Base-by-base conservation (phyloP, 176 grass and related monocot genomes). In the Oryza meridionalis region DNA sequence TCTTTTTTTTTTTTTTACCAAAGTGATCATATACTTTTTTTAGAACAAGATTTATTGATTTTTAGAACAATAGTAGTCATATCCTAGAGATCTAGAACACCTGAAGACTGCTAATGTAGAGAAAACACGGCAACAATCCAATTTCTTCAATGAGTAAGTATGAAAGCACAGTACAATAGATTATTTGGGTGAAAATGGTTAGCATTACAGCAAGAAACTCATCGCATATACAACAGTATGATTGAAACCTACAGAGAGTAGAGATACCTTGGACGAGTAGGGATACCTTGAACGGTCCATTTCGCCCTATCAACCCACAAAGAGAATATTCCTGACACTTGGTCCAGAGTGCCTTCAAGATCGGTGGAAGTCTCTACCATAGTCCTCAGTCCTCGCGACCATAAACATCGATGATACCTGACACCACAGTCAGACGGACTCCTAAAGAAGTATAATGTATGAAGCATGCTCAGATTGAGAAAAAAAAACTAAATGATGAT, bases 251-350 rank as follows among this genome's bases (percentile, higher is more conserved):
- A 77, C 0, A 11, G 43, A 33, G 77, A 37, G 35, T 69, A 83
- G 16, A 5, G 53, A 44, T 72, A 82, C 40, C 38, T 45, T 24
- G 69, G 40, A 61, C 9, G 61, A 46, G 33, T 68, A 78, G 16
- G 49, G 53, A 44, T 72, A 82, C 42, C 70, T 47, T 26, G 70
- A 19, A 62, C 50, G 63, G 10, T 65, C 79, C 31, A 65, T 82
- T 70, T 72, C 8, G 24, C 13, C 65, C 50, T 71, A 14, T 73
- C 49, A 77, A 73, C 19, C 79, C 62, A 17, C 35, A 25, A 65
- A 65, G 79, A 29, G 80, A 88, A 63, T 79, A 88, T 58, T 83
- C 86, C 65, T n/a, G 80, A 37, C 53, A 44, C 67, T 75, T 1
- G 19, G 40, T 43, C 17, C 21, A 0, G 74, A 82, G 17, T 15